These are phyloP conservation scores for Beauveria sp. DNA, from an alignment of 2,329 filamentous ascomycete genomes.

Conservation along the genomic window DNA sequence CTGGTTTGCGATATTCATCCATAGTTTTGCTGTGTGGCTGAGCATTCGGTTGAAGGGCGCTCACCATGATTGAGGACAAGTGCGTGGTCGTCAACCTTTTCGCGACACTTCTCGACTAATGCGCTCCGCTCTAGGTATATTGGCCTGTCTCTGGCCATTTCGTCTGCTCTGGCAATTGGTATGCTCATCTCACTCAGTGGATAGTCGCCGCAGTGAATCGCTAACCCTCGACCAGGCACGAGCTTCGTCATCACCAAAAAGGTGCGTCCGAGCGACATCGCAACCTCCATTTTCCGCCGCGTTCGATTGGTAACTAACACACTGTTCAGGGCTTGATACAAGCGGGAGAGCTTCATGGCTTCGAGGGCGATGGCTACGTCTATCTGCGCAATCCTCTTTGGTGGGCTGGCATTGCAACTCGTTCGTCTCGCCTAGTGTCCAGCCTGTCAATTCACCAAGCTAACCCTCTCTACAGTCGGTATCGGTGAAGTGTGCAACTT, in stretches of 20 bases:
- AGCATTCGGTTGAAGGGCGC: background rate
- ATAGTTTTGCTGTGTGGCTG: background rate
- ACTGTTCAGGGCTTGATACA: slow-evolving; percentile 72
- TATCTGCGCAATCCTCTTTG: slow-evolving; percentile 93
- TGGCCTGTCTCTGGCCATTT: slow-evolving; percentile 8
- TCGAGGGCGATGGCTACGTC: slow-evolving; percentile 91
- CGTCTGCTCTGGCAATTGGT: slow-evolving; percentile 10
- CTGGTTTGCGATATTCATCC: background rate
- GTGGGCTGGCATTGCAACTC: slow-evolving; percentile 90
- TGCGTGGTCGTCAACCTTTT: background rate
- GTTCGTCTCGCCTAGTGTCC: slow-evolving; percentile 42
- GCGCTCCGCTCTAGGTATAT: slow-evolving; percentile 3
- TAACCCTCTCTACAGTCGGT: slow-evolving; percentile 55
- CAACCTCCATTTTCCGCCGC: background rate
- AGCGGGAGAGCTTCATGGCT: slow-evolving; percentile 84
- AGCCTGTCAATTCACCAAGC: background rate
- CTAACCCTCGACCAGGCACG: slow-evolving; percentile 50
- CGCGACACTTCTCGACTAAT: background rate
- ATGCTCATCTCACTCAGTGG: background rate
- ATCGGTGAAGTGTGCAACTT: slow-evolving; percentile 95
- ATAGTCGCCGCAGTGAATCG: slow-evolving; percentile 7
- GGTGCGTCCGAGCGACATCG: slow-evolving; percentile 39
- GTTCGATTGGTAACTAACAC: background rate
- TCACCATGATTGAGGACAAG: slow-evolving; percentile 10
- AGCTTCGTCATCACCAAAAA: slow-evolving; percentile 99